Conservation (phyloP, 345 rosid species). For the Reutealis trisperma region DNA sequence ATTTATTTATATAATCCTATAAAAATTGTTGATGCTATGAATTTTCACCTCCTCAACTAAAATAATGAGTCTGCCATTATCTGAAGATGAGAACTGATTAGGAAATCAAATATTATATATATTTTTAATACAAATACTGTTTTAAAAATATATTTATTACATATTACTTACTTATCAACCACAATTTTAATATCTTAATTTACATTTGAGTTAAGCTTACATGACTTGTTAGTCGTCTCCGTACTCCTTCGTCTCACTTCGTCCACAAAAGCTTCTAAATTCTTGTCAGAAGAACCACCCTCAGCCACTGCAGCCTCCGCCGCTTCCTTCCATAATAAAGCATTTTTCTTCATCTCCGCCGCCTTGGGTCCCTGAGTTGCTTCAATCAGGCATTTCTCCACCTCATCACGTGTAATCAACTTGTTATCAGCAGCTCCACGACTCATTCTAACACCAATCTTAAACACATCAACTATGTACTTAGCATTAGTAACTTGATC, state of each 20-base stretch:
- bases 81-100: too few species aligned
- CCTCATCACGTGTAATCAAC: conserved; percentile 61
- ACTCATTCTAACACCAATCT: conserved; percentile 64
- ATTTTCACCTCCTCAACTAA: too few species aligned
- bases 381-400: conserved; percentile 60
- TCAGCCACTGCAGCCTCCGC: conserved; percentile 72
- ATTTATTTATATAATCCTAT: too few species aligned
- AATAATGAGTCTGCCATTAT: too few species aligned
- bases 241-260: conserved; percentile 42
- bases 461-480: conserved; percentile 61
- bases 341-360: conserved; percentile 53
- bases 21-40: too few species aligned
- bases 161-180: too few species aligned
- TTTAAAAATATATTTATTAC: too few species aligned
- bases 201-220: conserved; percentile 30
- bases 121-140: too few species aligned
- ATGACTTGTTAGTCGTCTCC: background rate
- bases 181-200: too few species aligned
- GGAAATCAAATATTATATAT: too few species aligned
- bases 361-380: conserved; percentile 58
- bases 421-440: conserved; percentile 62
- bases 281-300: conserved; percentile 73
- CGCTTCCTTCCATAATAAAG: conserved; percentile 63
- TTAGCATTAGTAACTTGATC: conserved; percentile 81
- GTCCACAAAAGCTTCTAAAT: conserved; percentile 64